Base-by-base conservation (phyloP, 2,329 filamentous ascomycete species). In the Leptographium lundbergii region DNA sequence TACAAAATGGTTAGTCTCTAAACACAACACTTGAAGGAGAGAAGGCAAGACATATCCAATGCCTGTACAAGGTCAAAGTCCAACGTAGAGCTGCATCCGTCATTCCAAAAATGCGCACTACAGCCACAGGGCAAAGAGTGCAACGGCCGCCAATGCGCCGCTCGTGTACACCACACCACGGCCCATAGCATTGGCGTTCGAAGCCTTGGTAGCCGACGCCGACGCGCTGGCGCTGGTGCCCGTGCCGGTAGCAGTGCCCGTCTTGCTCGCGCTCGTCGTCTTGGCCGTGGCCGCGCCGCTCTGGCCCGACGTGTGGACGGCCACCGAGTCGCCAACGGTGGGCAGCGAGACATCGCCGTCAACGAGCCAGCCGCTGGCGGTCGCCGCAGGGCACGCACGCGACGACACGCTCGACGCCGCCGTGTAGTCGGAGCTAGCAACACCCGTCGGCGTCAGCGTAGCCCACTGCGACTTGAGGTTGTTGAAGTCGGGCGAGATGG, bases 381-480 rank as follows among this genome's bases (percentile, higher is more conserved):
- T 92, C 32, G 82, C 85, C 1, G 78, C 73, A 9, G 90, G 90
- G 71, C 90, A 95, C 2, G 79, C 73, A 3, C 86, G 82, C 1
- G 86, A 81, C 1, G 81, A 82, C 17, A 85, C 75, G 11, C 77
- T 74, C 2, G 74, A 77, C 6, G 85, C 77, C 24, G 85, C 77
- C 25, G 80, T 78, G 73, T 95, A 95, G 32, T 80, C 79, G 2
- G 81, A 78, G 57, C 78, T 79, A 50, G 79, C 77, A 50, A 92
- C 79, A 39, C 89, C 87, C 0, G 82, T 82, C 0, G 90, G 89
- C 9, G 75, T 80, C 57, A 89, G 73, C 4, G 81, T 86, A 7
- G 84, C 84, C 90, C 90, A 95, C 65, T 89, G 84, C 32, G 75
- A 77, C 73, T 85, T 84, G 61, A 95, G 79, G 69, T 94, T 94